Evolutionary conservation across 1,139 yeast species (phyloP).

Genomic region (Candida gigantensis): DNA sequence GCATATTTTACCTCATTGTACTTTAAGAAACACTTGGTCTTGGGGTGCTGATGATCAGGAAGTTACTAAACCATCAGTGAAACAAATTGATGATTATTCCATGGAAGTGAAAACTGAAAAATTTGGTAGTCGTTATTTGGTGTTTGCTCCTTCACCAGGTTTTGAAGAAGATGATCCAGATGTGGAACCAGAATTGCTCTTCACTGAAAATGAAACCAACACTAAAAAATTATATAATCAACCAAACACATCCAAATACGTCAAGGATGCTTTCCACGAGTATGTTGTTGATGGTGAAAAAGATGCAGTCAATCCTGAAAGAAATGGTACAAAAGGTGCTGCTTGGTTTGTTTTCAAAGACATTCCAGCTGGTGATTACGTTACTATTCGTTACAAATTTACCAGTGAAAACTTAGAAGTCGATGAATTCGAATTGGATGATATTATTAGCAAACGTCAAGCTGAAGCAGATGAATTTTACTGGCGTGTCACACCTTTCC

Average conservation of each 20-base stretch:
- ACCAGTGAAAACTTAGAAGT: slow-evolving; percentile 51
- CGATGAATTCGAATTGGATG: slow-evolving; percentile 79
- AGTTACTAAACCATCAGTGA: slow-evolving; percentile 52
- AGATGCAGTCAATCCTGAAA: slow-evolving; percentile 54
- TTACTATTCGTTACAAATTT: slow-evolving; percentile 80
- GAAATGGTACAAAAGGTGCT: slow-evolving; percentile 58
- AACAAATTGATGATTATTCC: slow-evolving; percentile 43
- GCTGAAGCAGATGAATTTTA: slow-evolving; percentile 94
- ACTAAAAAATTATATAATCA: slow-evolving; percentile 64
- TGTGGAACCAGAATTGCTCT: slow-evolving; percentile 72
- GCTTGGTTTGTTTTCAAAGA: slow-evolving; percentile 83
- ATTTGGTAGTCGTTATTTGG: slow-evolving; percentile 69
- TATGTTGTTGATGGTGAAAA: slow-evolving; percentile 62
- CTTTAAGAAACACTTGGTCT: slow-evolving; percentile 90
- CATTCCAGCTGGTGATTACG: slow-evolving; percentile 87
- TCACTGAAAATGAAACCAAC: slow-evolving; percentile 91
- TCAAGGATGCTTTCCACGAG: slow-evolving; percentile 93
- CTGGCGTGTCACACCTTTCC: slow-evolving; percentile 86
- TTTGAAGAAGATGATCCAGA: slow-evolving; percentile 57
- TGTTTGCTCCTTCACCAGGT: slow-evolving; percentile 91
- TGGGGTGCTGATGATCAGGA: slow-evolving; percentile 69
- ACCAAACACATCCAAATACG: slow-evolving; percentile 56
- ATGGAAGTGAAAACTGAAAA: slow-evolving; percentile 68
- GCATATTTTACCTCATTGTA: slow-evolving; percentile 82
- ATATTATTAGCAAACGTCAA: slow-evolving; percentile 70